phyloP scores from a whole-genome alignment of 257 asterid species.

The Gentiana straminea region DNA sequence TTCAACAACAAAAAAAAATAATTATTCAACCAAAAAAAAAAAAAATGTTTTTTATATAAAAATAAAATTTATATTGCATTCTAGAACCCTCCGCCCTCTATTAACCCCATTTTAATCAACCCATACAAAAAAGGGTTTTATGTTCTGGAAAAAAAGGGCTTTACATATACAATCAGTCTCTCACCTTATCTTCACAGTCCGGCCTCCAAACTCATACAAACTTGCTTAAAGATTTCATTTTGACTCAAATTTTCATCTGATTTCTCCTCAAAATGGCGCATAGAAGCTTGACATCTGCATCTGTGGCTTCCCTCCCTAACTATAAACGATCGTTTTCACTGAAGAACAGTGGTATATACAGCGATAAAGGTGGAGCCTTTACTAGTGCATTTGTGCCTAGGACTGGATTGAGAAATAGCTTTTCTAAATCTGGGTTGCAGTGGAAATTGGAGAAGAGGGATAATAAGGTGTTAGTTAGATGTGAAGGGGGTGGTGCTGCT shows the following conservation, averaged over 20 bases:
- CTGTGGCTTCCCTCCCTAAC: slow-evolving; percentile 42
- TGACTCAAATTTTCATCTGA: slow-evolving; percentile 15
- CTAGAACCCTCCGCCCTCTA: slow-evolving; percentile 62
- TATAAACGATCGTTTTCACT: slow-evolving; percentile 29
- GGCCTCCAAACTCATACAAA: no score
- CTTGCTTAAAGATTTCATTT: background rate
- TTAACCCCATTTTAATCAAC: slow-evolving; percentile 24
- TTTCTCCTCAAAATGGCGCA: slow-evolving; percentile 52
- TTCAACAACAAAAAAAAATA: no score
- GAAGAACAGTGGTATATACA: slow-evolving; percentile 17
- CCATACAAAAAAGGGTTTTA: slow-evolving; percentile 10
- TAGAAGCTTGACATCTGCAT: slow-evolving; percentile 52
- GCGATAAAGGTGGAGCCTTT: slow-evolving; percentile 24
- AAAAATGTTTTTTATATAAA: no score
- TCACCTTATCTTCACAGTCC: slow-evolving; percentile 7
- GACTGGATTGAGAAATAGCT: slow-evolving; percentile 39
- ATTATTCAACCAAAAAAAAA: no score
- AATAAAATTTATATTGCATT: slow-evolving; percentile 9
- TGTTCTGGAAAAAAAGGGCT: background rate
- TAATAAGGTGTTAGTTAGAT: slow-evolving; percentile 53
- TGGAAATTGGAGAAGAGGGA: slow-evolving; percentile 56
- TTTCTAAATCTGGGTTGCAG: slow-evolving; percentile 45
- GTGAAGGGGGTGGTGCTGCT: slow-evolving; percentile 57
- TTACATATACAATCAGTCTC: background rate
- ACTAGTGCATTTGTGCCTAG: slow-evolving; percentile 45